phyloP scores from a whole-genome alignment of 495 filamentous ascomycete species.

The Xylaria curta region DNA sequence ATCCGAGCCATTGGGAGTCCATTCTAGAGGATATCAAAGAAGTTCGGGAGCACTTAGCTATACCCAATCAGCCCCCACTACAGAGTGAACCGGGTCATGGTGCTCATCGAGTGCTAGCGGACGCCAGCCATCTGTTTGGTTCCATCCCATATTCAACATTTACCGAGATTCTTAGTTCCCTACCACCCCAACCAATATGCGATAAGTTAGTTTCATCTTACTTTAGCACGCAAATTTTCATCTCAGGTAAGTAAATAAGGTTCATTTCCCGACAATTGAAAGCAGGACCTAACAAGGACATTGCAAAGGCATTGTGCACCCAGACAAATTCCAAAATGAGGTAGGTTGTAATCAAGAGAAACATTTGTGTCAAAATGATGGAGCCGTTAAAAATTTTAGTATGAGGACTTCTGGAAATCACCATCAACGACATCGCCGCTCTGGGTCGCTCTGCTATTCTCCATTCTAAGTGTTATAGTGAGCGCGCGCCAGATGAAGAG shows the following conservation, averaged over 20 bases:
- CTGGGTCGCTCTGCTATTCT: conserved; percentile 41
- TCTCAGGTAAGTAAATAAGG: conserved; percentile 21
- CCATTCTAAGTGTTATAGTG: conserved; percentile 31
- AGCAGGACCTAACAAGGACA: background rate
- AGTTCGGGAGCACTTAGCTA: conserved; percentile 28
- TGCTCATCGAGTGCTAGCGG: background rate
- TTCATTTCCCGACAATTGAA: background rate
- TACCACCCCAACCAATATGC: conserved; percentile 37
- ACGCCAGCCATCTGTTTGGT: conserved; percentile 21
- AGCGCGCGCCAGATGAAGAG: conserved; percentile 5
- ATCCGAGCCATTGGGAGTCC: conserved; percentile 49
- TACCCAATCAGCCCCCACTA: background rate
- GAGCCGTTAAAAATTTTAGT: conserved; percentile 33
- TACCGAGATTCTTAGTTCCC: conserved; percentile 30
- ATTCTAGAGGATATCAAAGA: conserved; percentile 47
- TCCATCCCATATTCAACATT: conserved; percentile 16
- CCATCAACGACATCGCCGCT: conserved; percentile 34
- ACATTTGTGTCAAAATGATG: background rate
- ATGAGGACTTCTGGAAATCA: conserved; percentile 47
- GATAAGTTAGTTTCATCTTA: conserved; percentile 45
- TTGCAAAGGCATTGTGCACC: background rate
- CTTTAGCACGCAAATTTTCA: conserved; percentile 44
- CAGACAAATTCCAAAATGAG: conserved; percentile 39
- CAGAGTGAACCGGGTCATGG: background rate
- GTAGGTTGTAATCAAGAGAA: conserved; percentile 6